These are phyloP conservation scores for Exophiala alcalophila DNA, from an alignment of 2,329 filamentous ascomycete genomes.

Conservation along the genomic window DNA sequence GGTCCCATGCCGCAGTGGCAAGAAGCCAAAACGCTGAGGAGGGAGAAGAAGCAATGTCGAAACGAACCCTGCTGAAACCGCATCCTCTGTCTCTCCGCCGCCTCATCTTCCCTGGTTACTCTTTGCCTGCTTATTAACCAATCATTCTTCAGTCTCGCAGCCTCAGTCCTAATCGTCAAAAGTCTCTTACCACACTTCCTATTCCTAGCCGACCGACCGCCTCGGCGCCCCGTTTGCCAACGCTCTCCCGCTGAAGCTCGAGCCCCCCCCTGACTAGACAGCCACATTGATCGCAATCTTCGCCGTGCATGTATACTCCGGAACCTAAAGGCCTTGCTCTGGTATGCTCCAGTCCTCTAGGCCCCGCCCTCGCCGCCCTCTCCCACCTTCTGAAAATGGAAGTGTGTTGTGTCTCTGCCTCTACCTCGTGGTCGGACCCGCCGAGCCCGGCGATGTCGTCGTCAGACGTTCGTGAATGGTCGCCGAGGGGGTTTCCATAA, in stretches of 20 bases:
- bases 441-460: not conserved
- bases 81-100: not conserved
- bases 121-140: not conserved
- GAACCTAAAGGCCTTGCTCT: constrained; percentile 15
- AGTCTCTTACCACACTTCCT: not conserved
- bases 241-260: constrained; percentile 9
- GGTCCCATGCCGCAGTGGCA: no score
- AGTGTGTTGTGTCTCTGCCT: constrained; percentile 19
- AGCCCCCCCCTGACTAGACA: constrained; percentile 7
- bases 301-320: constrained; percentile 23
- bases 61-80: not conserved
- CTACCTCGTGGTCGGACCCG: not conserved
- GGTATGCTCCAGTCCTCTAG: constrained; percentile 16
- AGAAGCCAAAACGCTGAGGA: no score
- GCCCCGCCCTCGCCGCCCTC: constrained; percentile 2
- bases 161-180: constrained; percentile 9
- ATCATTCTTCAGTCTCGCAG: constrained; percentile 1
- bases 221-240: not conserved
- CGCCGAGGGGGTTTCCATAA: no score
- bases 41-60: not conserved
- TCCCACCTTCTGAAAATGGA: constrained; percentile 16
- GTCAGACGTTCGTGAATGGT: no score
- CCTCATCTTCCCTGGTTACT: not conserved
- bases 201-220: constrained; percentile 5
- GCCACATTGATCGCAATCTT: constrained; percentile 18